A percentile compares a stretch with the other conserved stretches of the same genome.
Conservation (phyloP, 306 rosid genomes). For the Vicia faba region DNA sequence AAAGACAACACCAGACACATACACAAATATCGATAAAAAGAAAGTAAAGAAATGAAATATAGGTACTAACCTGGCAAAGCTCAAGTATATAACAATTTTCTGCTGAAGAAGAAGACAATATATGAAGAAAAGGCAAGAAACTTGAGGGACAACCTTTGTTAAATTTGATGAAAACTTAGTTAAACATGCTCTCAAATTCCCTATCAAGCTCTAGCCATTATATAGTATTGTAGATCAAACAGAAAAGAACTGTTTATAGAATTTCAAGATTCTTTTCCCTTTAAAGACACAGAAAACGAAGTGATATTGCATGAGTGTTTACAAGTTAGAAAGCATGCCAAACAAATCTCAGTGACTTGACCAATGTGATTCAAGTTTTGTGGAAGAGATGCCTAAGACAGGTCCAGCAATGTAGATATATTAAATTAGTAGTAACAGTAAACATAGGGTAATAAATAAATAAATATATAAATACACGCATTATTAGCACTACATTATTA, state of each 20-base stretch:
- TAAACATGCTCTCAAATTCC: slow-evolving; percentile 67
- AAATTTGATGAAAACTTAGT: slow-evolving; percentile 47
- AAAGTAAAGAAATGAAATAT: slow-evolving; percentile 14
- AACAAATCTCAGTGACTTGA: slow-evolving; percentile 82
- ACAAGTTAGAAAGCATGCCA: slow-evolving; percentile 67
- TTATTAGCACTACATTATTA: slow-evolving; percentile 27
- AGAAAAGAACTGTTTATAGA: slow-evolving; percentile 46
- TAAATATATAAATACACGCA: slow-evolving; percentile 30
- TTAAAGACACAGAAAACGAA: slow-evolving; percentile 59
- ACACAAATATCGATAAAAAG: slow-evolving; percentile 1
- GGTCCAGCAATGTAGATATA: slow-evolving; percentile 64
- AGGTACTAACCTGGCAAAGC: slow-evolving; percentile 43
- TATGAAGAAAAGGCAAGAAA: slow-evolving; percentile 37
- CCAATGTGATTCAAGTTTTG: slow-evolving; percentile 87
- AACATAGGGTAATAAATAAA: slow-evolving; percentile 16
- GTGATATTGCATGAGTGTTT: slow-evolving; percentile 55
- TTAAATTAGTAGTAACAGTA: slow-evolving; percentile 44
- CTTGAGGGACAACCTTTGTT: slow-evolving; percentile 39
- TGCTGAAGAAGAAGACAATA: too few relatives aligned
- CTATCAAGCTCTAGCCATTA: slow-evolving; percentile 53
- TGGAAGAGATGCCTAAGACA: slow-evolving; percentile 83
- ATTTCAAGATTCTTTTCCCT: slow-evolving; percentile 61
- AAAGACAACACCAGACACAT: slow-evolving; percentile 6
- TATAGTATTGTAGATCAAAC: slow-evolving; percentile 42
- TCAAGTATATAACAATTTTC: slow-evolving; percentile 29